Percentiles rank a stretch among this genome's conserved stretches.
Conservation (phyloP, 371 early-diverging fungal species). For the Catenaria anguillulae region DNA sequence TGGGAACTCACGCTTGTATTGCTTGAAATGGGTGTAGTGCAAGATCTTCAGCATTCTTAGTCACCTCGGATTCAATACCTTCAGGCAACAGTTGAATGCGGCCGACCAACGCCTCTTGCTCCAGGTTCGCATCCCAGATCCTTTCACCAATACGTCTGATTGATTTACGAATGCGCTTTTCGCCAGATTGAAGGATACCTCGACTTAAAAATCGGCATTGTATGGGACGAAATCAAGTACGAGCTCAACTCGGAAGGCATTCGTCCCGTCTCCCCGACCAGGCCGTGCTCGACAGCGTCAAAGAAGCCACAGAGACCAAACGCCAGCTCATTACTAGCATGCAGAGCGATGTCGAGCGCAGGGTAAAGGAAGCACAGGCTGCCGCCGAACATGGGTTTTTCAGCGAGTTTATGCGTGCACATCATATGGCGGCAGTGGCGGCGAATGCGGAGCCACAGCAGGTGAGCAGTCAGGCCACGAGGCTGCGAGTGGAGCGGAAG, state of each 20-base stretch:
- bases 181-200: constrained; percentile 25
- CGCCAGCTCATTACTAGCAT: not conserved
- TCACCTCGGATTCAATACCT: not conserved
- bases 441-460: too few species aligned
- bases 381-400: not conserved
- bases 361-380: not conserved
- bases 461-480: too few species aligned
- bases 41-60: not conserved
- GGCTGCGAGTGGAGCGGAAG: too few species aligned
- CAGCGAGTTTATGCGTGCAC: not conserved
- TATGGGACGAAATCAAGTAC: constrained; percentile 20
- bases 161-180: too few species aligned
- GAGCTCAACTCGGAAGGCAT: constrained; percentile 26
- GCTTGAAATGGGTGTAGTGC: too few species aligned
- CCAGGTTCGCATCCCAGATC: not conserved
- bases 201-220: constrained; percentile 31
- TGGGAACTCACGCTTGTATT: too few species aligned
- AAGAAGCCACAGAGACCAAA: not conserved
- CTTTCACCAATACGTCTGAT: not conserved
- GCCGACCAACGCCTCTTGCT: not conserved
- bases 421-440: too few species aligned
- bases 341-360: not conserved
- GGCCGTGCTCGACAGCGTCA: not conserved
- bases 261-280: constrained; percentile 12
- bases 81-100: not conserved